Evolutionary conservation across 305 asterid species (phyloP).

Genomic region (Fraxinus sp.): DNA sequence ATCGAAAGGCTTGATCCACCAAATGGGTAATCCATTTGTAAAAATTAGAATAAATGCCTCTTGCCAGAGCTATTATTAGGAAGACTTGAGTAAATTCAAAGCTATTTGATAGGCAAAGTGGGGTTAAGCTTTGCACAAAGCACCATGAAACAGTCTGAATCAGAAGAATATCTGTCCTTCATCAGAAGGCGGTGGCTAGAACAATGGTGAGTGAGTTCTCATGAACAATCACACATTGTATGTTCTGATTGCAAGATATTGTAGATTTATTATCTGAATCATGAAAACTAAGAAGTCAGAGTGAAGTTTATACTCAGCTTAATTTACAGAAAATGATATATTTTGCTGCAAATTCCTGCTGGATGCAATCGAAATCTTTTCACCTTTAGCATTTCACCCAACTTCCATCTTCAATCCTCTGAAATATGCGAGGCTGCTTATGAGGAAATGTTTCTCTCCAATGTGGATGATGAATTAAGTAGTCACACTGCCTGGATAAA

Average conservation of each 20-base stretch:
- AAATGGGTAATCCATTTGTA: background rate
- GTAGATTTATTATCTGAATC: background rate
- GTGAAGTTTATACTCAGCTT: slow-evolving; percentile 12
- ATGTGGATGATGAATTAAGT: slow-evolving; percentile 65
- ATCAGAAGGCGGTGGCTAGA: background rate
- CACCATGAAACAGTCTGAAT: background rate
- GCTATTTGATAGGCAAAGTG: slow-evolving; percentile 45
- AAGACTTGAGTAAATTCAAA: slow-evolving; percentile 46
- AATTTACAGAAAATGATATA: background rate
- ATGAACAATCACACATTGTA: background rate
- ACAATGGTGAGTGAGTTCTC: background rate
- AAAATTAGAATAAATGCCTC: background rate
- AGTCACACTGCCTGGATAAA: slow-evolving; percentile 64
- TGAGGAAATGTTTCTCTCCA: slow-evolving; percentile 70
- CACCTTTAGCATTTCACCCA: slow-evolving; percentile 43
- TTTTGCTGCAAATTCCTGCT: background rate
- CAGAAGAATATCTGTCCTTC: background rate
- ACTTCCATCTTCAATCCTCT: slow-evolving; percentile 50
- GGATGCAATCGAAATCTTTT: background rate
- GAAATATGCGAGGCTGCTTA: slow-evolving; percentile 58
- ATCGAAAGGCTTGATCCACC: background rate
- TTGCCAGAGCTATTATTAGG: slow-evolving; percentile 51
- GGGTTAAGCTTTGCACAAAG: background rate
- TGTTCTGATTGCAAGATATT: background rate
- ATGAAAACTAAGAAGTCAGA: background rate